Conservation (phyloP, 2,329 filamentous ascomycete species). For the Grosmannia serpens region DNA sequence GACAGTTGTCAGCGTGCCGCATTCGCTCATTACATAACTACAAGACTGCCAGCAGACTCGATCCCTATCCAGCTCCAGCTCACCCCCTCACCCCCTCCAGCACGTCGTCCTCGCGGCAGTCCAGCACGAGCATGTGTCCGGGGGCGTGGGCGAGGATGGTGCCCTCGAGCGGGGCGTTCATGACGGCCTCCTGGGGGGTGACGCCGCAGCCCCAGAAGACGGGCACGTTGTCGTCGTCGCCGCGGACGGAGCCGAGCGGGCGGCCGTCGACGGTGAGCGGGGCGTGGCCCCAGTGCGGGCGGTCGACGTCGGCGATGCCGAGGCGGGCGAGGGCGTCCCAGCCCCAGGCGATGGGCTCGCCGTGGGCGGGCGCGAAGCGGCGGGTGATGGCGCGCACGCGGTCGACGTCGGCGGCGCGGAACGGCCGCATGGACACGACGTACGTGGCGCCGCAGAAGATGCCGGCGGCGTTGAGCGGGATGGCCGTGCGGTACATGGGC, state of each 20-base stretch:
- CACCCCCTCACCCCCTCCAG: too few species aligned
- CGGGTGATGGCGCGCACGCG: conserved; percentile 43
- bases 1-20: too few species aligned
- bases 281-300: conserved; percentile 46
- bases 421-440: conserved; percentile 54
- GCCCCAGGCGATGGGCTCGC: conserved; percentile 35
- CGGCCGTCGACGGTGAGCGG: conserved; percentile 28
- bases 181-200: conserved; percentile 53
- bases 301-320: conserved; percentile 41
- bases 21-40: too few species aligned
- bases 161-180: conserved; percentile 41
- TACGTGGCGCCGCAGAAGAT: conserved; percentile 42
- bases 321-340: conserved; percentile 20
- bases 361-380: conserved; percentile 44
- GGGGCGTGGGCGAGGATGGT: conserved; percentile 50
- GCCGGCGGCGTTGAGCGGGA: conserved; percentile 45
- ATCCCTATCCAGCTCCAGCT: too few species aligned
- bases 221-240: conserved; percentile 33
- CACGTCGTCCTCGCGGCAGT: conserved; percentile 17
- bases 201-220: conserved; percentile 56
- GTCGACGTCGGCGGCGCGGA: conserved; percentile 36
- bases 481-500: conserved; percentile 48
- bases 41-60: too few species aligned
- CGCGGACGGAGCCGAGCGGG: conserved; percentile 14
- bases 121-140: conserved; percentile 50